Evolutionary conservation across 179 eudicot genomes (phyloP), one percentile per base, ranked within the genome.

Genomic region (Vitellaria paradoxa): DNA sequence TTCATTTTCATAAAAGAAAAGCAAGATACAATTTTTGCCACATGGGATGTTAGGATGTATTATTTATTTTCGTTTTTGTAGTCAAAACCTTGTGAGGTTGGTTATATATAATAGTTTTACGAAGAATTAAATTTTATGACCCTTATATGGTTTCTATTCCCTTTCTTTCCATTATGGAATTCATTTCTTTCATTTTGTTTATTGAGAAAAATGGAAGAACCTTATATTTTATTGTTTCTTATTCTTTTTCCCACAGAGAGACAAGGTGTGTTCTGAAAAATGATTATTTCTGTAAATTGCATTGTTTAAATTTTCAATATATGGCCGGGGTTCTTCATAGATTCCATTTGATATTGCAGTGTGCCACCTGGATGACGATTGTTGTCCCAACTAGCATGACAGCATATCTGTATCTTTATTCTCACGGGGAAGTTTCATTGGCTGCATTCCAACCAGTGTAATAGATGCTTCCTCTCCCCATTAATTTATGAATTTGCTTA

Each of bases 401-500:
- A 56, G 90, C 99, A 30, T 96, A 96, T 85, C 94, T 96, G 17
- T 96, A 91, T 89, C 93, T 96, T 40, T 96, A 96, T 87, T 96
- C 99, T 60, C 97, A 93, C 63, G 98, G 98, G 81, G 99, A 93
- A 90, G 98, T 96, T 64, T 84, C 88, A 62, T 84, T 93, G 87
- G 98, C 99, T 78, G 99, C 99, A 81, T 96, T 92, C 73, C 99
- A 91, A 91, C 99, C 99, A 85, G 99, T 93, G 97, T 96, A 96
- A 92, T 96, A 93, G 99, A 96, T 89, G 93, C 92, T 76, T 89
- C 94, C 81, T 89, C 79, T 83, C 59, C 65, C 70, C 56, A 11
- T 60, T 46, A 57, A 45, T 78, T 73, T 30, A 18, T 78, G 20
- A 40, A 5, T 30, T 50, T 63, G 30, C 40, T 56, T 46, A 76